phyloP scores from a whole-genome alignment of 2,329 filamentous ascomycete genomes.

The Alternaria ventricosa region DNA sequence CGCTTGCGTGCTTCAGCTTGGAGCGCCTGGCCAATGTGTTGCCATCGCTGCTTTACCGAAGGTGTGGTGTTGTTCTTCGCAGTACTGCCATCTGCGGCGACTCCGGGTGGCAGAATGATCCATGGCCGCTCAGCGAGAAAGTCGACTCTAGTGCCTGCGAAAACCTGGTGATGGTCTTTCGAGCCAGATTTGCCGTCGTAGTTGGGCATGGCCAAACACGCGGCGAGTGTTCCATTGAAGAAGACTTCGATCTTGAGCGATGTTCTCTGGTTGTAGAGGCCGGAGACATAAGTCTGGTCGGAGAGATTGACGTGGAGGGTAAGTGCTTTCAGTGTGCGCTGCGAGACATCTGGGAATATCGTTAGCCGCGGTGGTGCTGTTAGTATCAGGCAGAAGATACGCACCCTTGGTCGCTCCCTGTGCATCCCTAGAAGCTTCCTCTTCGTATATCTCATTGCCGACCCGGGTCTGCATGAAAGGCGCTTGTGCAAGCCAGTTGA shows the following conservation, averaged over 20 bases:
- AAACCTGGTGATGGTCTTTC: slow-evolving; percentile 35
- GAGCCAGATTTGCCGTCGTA: slow-evolving; percentile 25
- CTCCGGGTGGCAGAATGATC: slow-evolving; percentile 46
- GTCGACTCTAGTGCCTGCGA: slow-evolving; percentile 50
- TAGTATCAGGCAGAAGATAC: not conserved
- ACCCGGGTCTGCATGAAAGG: slow-evolving; percentile 45
- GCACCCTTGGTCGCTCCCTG: not conserved
- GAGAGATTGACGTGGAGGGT: slow-evolving; percentile 41
- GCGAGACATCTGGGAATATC: not conserved
- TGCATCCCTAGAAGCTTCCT: not conserved
- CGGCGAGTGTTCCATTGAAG: slow-evolving; percentile 54
- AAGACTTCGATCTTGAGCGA: slow-evolving; percentile 57
- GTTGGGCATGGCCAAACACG: slow-evolving; percentile 35
- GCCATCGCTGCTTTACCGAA: slow-evolving; percentile 42
- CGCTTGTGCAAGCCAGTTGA: slow-evolving; percentile 39
- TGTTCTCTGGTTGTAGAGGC: slow-evolving; percentile 26
- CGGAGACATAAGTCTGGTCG: slow-evolving; percentile 37
- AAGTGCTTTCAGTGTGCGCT: slow-evolving; percentile 27
- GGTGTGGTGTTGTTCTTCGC: slow-evolving; percentile 7
- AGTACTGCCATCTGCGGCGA: slow-evolving; percentile 29
- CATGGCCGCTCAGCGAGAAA: slow-evolving; percentile 54
- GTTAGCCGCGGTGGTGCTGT: not conserved
- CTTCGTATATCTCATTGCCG: not conserved
- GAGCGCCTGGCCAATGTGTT: slow-evolving; percentile 37
- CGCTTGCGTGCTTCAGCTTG: slow-evolving; percentile 42